A percentile compares a stretch with the other conserved stretches of the same genome.
phyloP scores from a whole-genome alignment of 2,329 filamentous ascomycete species.

The Fusarium sp. region DNA sequence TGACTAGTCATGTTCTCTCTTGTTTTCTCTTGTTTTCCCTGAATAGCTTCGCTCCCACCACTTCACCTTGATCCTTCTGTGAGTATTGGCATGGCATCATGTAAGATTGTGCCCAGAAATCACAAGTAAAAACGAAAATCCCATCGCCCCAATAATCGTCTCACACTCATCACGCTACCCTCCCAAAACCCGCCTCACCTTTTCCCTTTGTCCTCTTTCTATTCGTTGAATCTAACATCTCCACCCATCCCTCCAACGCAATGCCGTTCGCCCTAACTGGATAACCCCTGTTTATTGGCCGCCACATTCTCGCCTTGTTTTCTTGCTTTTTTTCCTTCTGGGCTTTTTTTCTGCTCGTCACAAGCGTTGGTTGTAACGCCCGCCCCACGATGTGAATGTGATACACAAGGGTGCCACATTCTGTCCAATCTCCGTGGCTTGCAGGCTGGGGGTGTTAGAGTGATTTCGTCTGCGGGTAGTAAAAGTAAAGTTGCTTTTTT shows the following conservation, averaged over 20 bases:
- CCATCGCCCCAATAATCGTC: constrained; percentile 46
- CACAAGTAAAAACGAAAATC: neutral
- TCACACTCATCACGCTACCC: constrained; percentile 36
- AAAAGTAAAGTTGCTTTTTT: constrained; percentile 9
- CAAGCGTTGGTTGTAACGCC: constrained; percentile 32
- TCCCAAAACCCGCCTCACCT: constrained; percentile 40
- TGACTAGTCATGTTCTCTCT: neutral
- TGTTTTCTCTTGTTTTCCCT: neutral
- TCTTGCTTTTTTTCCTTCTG: constrained; percentile 16
- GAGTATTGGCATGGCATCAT: neutral
- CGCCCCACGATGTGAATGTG: constrained; percentile 30
- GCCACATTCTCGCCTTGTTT: constrained; percentile 42
- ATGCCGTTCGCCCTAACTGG: constrained; percentile 48
- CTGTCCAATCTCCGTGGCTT: constrained; percentile 24
- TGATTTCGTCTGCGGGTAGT: constrained; percentile 6
- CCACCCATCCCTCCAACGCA: constrained; percentile 39
- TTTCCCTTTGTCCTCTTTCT: neutral
- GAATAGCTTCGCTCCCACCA: constrained; percentile 27
- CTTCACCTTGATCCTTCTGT: neutral
- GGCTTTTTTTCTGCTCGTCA: neutral
- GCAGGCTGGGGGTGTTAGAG: constrained; percentile 17
- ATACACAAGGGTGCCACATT: constrained; percentile 4
- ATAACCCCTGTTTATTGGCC: constrained; percentile 38
- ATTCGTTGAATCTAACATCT: constrained; percentile 27
- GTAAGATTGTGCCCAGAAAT: constrained; percentile 21